Evolutionary conservation across 176 grass and related monocot genomes (phyloP).

Genomic region (Panicum miliaceum): DNA sequence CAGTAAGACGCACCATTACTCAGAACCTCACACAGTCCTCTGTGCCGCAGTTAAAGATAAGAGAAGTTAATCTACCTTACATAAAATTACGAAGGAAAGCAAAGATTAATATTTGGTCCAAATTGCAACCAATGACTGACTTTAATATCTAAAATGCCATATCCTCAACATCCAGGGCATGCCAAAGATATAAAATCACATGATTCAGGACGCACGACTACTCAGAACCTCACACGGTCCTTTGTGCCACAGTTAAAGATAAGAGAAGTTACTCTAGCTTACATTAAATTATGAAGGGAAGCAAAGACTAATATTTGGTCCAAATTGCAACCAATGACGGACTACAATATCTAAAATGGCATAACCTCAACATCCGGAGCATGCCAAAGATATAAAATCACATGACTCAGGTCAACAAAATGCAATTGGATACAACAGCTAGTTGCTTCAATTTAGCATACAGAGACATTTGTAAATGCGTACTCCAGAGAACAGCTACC

Average conservation of each 20-base stretch:
- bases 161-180: background rate
- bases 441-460: conserved; percentile 10
- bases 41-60: background rate
- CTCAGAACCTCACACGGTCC: background rate
- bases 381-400: background rate
- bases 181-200: conserved; percentile 2
- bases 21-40: background rate
- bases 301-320: background rate
- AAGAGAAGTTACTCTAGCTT: background rate
- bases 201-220: conserved; percentile 7
- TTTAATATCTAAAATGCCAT: conserved; percentile 15
- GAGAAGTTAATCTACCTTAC: background rate
- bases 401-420: background rate
- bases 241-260: background rate
- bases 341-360: background rate
- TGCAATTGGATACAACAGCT: background rate
- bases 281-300: background rate
- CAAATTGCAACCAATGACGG: background rate
- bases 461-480: background rate
- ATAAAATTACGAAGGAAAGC: background rate
- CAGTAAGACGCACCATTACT: conserved; percentile 25
- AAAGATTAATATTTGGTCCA: background rate
- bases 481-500: background rate
- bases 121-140: background rate
- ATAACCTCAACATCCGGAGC: background rate